Base-by-base conservation (phyloP, 768 basidiomycete genomes). In the Kondoa subrosea region DNA sequence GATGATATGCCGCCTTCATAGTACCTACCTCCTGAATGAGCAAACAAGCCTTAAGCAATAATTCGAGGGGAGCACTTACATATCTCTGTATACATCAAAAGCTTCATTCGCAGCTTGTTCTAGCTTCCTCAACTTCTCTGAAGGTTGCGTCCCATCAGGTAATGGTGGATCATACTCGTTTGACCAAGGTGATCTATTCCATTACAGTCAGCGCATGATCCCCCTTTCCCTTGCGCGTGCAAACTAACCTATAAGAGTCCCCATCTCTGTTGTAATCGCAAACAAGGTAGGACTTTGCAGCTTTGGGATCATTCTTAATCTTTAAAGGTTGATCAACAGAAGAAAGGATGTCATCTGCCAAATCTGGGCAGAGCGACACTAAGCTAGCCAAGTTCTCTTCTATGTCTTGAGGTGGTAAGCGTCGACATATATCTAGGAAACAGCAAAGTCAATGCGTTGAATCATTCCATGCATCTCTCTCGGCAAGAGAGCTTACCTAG, bases 1-100 rank as follows among this genome's bases (percentile, higher is more conserved):
- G 88, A 91, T 30, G 91, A 95, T 1, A 90, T 86, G 2, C 95
- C 95, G n/a, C 93, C 93, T 78, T 97, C 95, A 77, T 85, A 99
- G 80, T 99, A 99, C 82, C 87, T 88, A 71, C 4, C 26, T 34
- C 34, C 56, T 1, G 61, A n/a, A 17, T 21, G 25, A 57, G 27
- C 25, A 16, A 30, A 15, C 21, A 14, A 32, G 63, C 8, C 34
- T 12, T 8, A 31, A 32, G 14, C 12, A 21, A 66, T 57, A 66
- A 66, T 31, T 57, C 30, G 26, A 21, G 25, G 21, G 21, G 60
- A 25, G 64, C 4, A 76, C 83, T 68, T 73, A 88, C 92, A 96
- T 84, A 78, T 96, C 93, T 29, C 92, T 85, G 77, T 99, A 99
- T 1, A 90, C 91, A 76, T 95, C 91, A 74, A 99, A 97, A 12